Conservation (phyloP, 345 rosid species). For the Citrus mangshanensis region DNA sequence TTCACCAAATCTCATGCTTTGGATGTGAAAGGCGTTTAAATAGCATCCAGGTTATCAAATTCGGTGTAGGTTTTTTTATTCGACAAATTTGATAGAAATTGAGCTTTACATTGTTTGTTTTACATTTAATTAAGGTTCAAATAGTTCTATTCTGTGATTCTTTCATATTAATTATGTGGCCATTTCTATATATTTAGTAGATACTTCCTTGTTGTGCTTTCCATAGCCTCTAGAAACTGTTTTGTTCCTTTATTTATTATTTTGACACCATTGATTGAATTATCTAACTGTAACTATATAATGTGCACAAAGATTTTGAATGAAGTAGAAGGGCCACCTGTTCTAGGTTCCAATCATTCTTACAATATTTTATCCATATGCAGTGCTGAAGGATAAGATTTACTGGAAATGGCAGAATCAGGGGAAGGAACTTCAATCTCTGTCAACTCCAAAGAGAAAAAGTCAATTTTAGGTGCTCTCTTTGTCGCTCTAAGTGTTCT, state of each 20-base stretch:
- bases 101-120: neutral
- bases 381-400: slow-evolving; percentile 21
- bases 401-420: slow-evolving; percentile 40
- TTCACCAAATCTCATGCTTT: neutral
- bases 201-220: neutral
- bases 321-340: neutral
- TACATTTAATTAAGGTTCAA: neutral
- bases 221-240: neutral
- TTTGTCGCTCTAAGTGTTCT: neutral
- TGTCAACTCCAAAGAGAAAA: slow-evolving; percentile 35
- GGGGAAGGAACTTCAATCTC: slow-evolving; percentile 32
- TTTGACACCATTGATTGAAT: neutral
- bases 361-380: neutral
- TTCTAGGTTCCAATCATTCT: neutral
- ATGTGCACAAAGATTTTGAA: neutral
- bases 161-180: neutral
- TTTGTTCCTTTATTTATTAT: neutral
- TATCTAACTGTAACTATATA: neutral
- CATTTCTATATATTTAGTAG: neutral
- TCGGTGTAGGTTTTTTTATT: neutral
- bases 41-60: neutral
- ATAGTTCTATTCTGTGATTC: neutral
- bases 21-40: neutral
- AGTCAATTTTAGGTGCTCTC: slow-evolving; percentile 41
- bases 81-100: neutral